phyloP scores from a whole-genome alignment of 1,139 yeast genomes.

The Scheffersomyces quercinus region DNA sequence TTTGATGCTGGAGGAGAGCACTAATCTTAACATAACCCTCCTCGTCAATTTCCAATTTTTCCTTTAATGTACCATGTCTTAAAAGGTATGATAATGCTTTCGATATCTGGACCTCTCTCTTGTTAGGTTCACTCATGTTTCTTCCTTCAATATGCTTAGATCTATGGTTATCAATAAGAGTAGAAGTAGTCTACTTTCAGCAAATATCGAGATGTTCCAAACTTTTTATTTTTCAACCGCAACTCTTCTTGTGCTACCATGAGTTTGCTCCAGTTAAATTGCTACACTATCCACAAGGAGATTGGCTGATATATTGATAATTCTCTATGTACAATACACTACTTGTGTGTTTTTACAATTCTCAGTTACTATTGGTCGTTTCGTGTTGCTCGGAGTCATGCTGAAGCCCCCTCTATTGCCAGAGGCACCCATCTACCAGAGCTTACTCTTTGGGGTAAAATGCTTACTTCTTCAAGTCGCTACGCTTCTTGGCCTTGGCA shows the following conservation, averaged over 20 bases:
- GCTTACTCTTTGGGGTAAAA: too few relatives aligned
- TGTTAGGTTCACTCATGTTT: slow-evolving; percentile 15
- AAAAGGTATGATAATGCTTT: slow-evolving; percentile 74
- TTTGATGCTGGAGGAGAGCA: slow-evolving; percentile 55
- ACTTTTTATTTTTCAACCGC: too few relatives aligned
- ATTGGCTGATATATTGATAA: background rate
- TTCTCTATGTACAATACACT: background rate
- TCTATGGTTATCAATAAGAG: background rate
- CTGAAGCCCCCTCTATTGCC: too few relatives aligned
- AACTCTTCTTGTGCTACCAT: too few relatives aligned
- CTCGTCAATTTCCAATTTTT: slow-evolving; percentile 59
- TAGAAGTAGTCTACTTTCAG: too few relatives aligned
- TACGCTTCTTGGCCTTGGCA: slow-evolving; percentile 28
- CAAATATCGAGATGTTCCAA: too few relatives aligned
- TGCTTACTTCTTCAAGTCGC: slow-evolving; percentile 5
- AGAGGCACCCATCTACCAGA: too few relatives aligned
- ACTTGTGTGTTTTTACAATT: background rate
- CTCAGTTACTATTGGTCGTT: background rate
- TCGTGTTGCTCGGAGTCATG: background rate
- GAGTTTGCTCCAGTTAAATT: too few relatives aligned
- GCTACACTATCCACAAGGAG: too few relatives aligned
- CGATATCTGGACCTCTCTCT: slow-evolving; percentile 60
- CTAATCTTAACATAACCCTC: slow-evolving; percentile 65
- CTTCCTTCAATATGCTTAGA: background rate
- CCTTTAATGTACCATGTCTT: slow-evolving; percentile 82